Conservation (phyloP, 768 basidiomycete genomes). For the Lentinula sp. region DNA sequence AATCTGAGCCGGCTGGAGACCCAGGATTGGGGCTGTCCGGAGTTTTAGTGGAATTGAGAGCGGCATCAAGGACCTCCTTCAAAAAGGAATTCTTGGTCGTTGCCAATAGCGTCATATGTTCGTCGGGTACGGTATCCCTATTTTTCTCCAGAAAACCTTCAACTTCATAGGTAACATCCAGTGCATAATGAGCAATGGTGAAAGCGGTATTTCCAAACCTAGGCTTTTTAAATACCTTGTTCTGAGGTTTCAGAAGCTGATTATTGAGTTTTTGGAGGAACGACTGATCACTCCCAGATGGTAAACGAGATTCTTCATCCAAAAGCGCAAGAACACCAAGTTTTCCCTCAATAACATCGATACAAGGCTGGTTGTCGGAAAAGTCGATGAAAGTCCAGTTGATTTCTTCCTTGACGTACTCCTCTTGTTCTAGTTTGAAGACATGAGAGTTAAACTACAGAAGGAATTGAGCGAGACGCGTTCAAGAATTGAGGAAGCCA, state of each 20-base stretch:
- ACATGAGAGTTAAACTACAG: conserved; percentile 96
- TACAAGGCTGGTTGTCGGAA: conserved; percentile 98
- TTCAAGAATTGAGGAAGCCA: conserved; percentile 10
- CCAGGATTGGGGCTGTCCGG: conserved; percentile 64
- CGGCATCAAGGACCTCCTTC: conserved; percentile 90
- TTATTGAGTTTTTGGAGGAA: conserved; percentile 89
- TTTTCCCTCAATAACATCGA: conserved; percentile 96
- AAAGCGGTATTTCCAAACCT: conserved; percentile 97
- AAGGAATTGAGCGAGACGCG: background rate
- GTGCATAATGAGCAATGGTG: conserved; percentile 96
- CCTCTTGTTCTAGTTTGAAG: conserved; percentile 98
- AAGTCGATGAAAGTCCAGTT: conserved; percentile 99
- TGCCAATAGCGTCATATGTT: conserved; percentile 87
- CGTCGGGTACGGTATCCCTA: conserved; percentile 96
- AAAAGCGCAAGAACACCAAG: conserved; percentile 91
- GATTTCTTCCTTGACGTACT: conserved; percentile 97
- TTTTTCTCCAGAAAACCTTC: conserved; percentile 99
- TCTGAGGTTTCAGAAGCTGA: conserved; percentile 80
- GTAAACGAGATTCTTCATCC: conserved; percentile 97
- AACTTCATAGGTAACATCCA: conserved; percentile 97
- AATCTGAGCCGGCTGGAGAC: conserved; percentile 75
- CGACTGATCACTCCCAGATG: conserved; percentile 86
- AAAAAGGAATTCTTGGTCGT: conserved; percentile 88
- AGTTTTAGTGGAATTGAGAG: conserved; percentile 66
- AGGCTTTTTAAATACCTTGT: conserved; percentile 96